Base-by-base conservation (phyloP, 805 yeast genomes). In the Metschnikowia borealis region DNA sequence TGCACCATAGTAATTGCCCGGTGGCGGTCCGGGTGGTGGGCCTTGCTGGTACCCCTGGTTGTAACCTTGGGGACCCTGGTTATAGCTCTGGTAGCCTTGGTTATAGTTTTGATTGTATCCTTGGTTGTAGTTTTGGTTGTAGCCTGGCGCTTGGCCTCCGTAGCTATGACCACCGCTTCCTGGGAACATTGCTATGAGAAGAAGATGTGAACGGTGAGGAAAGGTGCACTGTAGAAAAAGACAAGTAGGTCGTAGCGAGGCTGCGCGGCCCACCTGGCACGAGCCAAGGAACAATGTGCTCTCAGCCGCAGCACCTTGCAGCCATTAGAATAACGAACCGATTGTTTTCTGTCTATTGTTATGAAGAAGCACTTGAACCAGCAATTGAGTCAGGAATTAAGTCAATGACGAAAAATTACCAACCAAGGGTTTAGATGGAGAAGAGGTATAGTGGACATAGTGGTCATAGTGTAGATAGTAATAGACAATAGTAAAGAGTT, bases 111-210 rank as follows among this genome's bases (percentile, higher is more conserved):
- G 53, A 38, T 52, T 42, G 43, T 45, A 46, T 13, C 42, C 46
- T 26, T 52, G 53, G 41, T 52, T 44, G 47, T 47, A 47, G 33
- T 37, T 43, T 37, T 49, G 53, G 42, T 52, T 44, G 46, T 48
- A 48, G n/a, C 50, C 49, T 3, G 47, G 44, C 39, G 48, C 47
- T 34, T 56, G 38, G 40, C 48, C 50, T 38, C 49, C 45, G 53
- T 62, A 61, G 17, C 61, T 44, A 13, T 55, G 50, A 13, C 54
- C 47, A 26, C 64, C 63, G 43, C 57, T 57, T 7, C 67, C 66
- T 44, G 67, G 66, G 47, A 62, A 63, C 67, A 62, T 63, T 33
- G 29, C 29, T 26, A 38, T 37, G 40, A 33, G 17, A 15, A 43
- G 21, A 21, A 29, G 21, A 33, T 26, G 29, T 26, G 29, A 26